Conservation (phyloP, 1,284 basidiomycete genomes). For the Neonothopanus nambi region DNA sequence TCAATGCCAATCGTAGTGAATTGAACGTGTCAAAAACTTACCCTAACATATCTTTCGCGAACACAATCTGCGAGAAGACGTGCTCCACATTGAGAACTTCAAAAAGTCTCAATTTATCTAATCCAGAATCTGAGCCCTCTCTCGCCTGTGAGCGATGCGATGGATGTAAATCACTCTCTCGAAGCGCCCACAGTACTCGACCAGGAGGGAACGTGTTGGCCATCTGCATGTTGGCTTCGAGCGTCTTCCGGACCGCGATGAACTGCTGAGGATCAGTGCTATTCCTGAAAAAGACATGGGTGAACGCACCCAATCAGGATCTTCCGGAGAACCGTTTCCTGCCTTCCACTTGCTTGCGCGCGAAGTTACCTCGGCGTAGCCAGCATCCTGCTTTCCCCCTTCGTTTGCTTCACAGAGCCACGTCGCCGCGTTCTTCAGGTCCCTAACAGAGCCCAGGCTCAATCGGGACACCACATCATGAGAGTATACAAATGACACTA, state of each 20-base stretch:
- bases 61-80: conserved; percentile 80
- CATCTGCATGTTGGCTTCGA: conserved; percentile 84
- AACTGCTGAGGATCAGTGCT: conserved; percentile 46
- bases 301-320: conserved; percentile 64
- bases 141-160: conserved; percentile 38
- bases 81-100: conserved; percentile 73
- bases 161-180: conserved; percentile 63
- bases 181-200: conserved; percentile 75
- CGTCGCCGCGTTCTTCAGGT: conserved; percentile 71
- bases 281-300: conserved; percentile 1
- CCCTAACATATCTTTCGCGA: conserved; percentile 81
- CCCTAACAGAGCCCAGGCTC: conserved; percentile 75
- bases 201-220: conserved; percentile 78
- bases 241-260: conserved; percentile 74
- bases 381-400: conserved; percentile 37
- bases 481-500: conserved; percentile 80
- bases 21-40: conserved; percentile 30
- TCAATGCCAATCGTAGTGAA: conserved; percentile 2
- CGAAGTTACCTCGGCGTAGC: conserved; percentile 61
- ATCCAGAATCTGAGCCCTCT: conserved; percentile 18
- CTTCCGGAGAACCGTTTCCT: conserved; percentile 51
- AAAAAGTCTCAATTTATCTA: conserved; percentile 62
- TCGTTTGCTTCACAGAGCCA: conserved; percentile 78
- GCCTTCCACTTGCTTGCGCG: conserved; percentile 61
- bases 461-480: conserved; percentile 81